Evolutionary conservation across 345 rosid genomes (phyloP).

Genomic region (Ceriops decandra): DNA sequence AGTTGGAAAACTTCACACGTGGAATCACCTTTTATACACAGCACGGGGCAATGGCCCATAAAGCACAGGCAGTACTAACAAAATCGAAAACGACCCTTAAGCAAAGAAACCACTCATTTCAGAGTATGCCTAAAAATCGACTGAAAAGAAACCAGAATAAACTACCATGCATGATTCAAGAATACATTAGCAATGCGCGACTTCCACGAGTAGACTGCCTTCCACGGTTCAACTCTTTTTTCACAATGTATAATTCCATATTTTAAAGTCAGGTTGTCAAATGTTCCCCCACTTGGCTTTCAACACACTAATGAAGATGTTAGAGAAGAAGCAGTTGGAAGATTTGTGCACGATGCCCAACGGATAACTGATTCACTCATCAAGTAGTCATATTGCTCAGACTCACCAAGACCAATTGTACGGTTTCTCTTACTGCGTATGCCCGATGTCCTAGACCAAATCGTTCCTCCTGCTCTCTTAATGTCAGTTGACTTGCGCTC

Average conservation of each 20-base stretch:
- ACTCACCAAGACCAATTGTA: conserved; percentile 57
- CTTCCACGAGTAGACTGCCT: background rate
- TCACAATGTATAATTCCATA: background rate
- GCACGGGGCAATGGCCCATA: conserved; percentile 12
- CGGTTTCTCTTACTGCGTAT: conserved; percentile 51
- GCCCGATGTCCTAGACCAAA: conserved; percentile 37
- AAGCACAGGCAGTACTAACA: conserved; percentile 17
- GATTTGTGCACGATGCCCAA: conserved; percentile 61
- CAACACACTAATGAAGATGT: conserved; percentile 61
- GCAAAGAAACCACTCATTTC: conserved; percentile 7
- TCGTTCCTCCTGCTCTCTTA: conserved; percentile 34
- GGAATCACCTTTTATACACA: conserved; percentile 25
- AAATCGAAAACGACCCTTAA: background rate
- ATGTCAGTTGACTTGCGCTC: conserved; percentile 30
- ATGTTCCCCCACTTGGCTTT: background rate
- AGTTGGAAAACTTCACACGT: conserved; percentile 19
- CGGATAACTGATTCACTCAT: conserved; percentile 59
- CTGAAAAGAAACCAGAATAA: background rate
- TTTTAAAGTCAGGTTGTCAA: background rate
- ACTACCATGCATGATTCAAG: background rate
- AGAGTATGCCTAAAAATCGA: background rate
- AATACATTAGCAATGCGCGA: background rate
- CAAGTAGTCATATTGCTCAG: conserved; percentile 43
- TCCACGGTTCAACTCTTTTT: background rate
- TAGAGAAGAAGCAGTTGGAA: conserved; percentile 46